phyloP scores from a whole-genome alignment of 2,329 filamentous ascomycete species.

The Verticillium dahliae region DNA sequence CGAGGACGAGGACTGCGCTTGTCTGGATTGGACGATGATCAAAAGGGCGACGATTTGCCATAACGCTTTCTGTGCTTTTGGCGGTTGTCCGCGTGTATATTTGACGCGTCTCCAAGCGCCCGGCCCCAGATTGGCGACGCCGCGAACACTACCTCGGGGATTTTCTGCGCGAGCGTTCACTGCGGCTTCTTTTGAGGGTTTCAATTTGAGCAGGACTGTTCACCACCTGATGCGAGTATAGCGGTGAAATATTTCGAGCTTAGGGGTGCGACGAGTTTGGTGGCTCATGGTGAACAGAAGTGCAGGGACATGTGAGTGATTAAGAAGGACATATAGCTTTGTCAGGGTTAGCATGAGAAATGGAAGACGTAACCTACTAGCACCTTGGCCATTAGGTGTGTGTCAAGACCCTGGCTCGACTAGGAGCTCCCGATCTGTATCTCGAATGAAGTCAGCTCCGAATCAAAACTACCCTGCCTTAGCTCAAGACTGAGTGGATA shows the following conservation, averaged over 20 bases:
- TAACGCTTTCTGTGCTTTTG: not conserved
- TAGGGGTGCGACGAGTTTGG: not conserved
- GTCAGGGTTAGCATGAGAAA: not conserved
- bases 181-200: too few species aligned
- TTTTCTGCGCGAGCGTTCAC: too few species aligned
- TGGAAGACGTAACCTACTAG: constrained; percentile 10
- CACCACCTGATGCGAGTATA: not conserved
- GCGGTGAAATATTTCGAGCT: not conserved
- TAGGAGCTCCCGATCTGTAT: not conserved
- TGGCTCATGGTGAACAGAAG: not conserved
- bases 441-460: not conserved
- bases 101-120: not conserved
- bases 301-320: not conserved
- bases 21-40: constrained; percentile 41
- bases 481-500: constrained; percentile 8
- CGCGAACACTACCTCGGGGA: not conserved
- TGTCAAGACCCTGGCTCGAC: constrained; percentile 8
- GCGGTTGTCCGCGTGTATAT: not conserved
- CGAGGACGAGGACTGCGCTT: constrained; percentile 42
- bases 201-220: not conserved
- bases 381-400: not conserved
- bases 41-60: constrained; percentile 8
- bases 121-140: not conserved
- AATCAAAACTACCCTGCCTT: constrained; percentile 10
- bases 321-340: not conserved